Conservation (phyloP, 2,329 filamentous ascomycete genomes). For the Cladosporium oxysporum region DNA sequence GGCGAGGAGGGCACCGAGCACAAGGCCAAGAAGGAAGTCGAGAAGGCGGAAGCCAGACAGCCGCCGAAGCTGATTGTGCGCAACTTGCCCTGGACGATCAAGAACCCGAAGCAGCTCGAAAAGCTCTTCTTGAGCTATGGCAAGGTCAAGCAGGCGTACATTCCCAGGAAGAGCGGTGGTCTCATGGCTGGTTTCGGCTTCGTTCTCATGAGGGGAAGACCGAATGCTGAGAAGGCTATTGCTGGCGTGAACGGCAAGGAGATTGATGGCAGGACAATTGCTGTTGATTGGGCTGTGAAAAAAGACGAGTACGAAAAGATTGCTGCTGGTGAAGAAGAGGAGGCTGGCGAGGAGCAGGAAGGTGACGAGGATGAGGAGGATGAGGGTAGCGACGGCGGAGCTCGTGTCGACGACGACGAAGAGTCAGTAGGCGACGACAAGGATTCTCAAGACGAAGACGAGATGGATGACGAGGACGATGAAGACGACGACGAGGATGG, state of each 20-base stretch:
- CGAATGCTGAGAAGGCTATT: constrained; percentile 89
- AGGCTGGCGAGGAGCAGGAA: constrained; percentile 37
- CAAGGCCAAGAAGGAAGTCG: constrained; percentile 68
- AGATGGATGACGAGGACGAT: constrained; percentile 43
- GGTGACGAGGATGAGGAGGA: constrained; percentile 49
- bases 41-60: constrained; percentile 63
- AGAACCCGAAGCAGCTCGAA: constrained; percentile 76
- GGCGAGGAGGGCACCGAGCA: constrained; percentile 44
- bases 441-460: constrained; percentile 44
- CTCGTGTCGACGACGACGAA: constrained; percentile 29
- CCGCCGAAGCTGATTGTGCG: constrained; percentile 86
- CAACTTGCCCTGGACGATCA: constrained; percentile 95
- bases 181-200: constrained; percentile 87
- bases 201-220: constrained; percentile 80
- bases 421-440: constrained; percentile 43
- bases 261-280: constrained; percentile 82
- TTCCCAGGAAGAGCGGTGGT: constrained; percentile 73
- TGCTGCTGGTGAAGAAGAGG: constrained; percentile 29
- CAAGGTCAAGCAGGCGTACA: constrained; percentile 82
- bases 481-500: constrained; percentile 39
- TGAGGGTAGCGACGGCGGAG: constrained; percentile 34
- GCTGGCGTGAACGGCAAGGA: constrained; percentile 84
- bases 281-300: constrained; percentile 96
- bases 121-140: constrained; percentile 83
- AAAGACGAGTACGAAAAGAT: constrained; percentile 71